Percentiles rank a stretch among this genome's conserved stretches.
Conservation (phyloP, 2,329 filamentous ascomycete genomes). For the Colletotrichum scovillei region DNA sequence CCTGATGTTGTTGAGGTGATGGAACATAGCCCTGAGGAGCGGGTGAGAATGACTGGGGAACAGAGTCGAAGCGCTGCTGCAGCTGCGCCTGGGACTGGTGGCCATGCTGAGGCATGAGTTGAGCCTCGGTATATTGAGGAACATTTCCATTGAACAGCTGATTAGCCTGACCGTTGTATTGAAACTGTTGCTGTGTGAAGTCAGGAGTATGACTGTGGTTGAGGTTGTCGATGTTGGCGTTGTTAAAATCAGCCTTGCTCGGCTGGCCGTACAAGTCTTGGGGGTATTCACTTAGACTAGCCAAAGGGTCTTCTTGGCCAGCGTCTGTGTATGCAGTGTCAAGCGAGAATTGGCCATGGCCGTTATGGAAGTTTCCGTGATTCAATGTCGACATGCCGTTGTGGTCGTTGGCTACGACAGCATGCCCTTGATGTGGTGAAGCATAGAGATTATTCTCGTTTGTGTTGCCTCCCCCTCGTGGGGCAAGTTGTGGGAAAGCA, state of each 20-base stretch:
- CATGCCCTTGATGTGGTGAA: conserved; percentile 33
- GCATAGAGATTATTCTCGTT: conserved; percentile 38
- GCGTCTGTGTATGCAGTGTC: conserved; percentile 43
- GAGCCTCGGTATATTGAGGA: conserved; percentile 46
- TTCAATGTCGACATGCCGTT: conserved; percentile 20
- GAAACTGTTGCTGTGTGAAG: conserved; percentile 47
- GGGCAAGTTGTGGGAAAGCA: conserved; percentile 49
- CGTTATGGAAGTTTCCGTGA: conserved; percentile 29
- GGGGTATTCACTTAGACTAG: conserved; percentile 50
- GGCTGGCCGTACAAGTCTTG: conserved; percentile 51
- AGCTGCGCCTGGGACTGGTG: conserved; percentile 49
- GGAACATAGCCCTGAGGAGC: conserved; percentile 43
- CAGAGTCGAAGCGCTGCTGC: conserved; percentile 42
- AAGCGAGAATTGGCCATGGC: conserved; percentile 28
- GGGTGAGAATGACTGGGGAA: conserved; percentile 30
- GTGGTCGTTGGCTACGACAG: conserved; percentile 26
- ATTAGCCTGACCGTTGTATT: conserved; percentile 47
- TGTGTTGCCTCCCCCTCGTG: conserved; percentile 42
- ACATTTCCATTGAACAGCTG: conserved; percentile 46
- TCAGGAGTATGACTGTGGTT: conserved; percentile 46
- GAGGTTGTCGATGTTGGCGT: conserved; percentile 43
- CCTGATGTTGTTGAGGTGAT: conserved; percentile 38
- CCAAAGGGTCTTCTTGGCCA: conserved; percentile 49
- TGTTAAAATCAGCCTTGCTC: conserved; percentile 44
- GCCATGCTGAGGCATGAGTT: conserved; percentile 47